Evolutionary conservation across 768 basidiomycete genomes (phyloP).

Genomic region (Russula dissimulans): DNA sequence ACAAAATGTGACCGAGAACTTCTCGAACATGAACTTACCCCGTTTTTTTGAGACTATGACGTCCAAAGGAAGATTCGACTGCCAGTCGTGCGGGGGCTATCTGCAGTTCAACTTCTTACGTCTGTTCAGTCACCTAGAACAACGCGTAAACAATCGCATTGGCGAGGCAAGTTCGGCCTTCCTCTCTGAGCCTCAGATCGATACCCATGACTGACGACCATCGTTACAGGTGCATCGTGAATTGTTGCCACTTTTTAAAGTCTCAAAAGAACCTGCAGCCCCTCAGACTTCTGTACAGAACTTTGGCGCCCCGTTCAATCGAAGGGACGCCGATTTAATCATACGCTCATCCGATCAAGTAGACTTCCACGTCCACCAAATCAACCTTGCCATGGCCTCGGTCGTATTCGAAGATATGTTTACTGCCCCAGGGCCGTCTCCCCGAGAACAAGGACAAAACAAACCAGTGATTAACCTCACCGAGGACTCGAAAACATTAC

Average conservation of each 20-base stretch:
- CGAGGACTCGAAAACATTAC: slow-evolving; percentile 2
- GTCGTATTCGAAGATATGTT: too few species aligned
- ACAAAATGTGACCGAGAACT: neutral
- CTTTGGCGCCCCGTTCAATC: neutral
- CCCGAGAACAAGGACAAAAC: too few species aligned
- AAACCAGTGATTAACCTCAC: neutral
- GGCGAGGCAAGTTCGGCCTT: neutral
- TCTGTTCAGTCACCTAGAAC: neutral
- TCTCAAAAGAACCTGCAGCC: neutral
- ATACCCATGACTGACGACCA: neutral
- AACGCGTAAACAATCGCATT: neutral
- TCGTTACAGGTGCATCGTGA: neutral
- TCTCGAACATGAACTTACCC: neutral
- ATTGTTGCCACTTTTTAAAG: neutral
- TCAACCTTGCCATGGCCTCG: too few species aligned
- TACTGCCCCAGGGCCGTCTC: too few species aligned
- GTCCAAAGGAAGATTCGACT: neutral
- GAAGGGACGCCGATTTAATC: neutral
- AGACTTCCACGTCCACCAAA: neutral
- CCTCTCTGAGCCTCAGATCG: too few species aligned
- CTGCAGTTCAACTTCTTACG: neutral
- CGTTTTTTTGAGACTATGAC: neutral
- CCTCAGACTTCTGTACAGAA: neutral
- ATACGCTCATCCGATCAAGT: neutral
- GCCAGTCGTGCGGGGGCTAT: neutral